phyloP scores from a whole-genome alignment of 2,329 filamentous ascomycete genomes.

The Arachnomyces sp. region DNA sequence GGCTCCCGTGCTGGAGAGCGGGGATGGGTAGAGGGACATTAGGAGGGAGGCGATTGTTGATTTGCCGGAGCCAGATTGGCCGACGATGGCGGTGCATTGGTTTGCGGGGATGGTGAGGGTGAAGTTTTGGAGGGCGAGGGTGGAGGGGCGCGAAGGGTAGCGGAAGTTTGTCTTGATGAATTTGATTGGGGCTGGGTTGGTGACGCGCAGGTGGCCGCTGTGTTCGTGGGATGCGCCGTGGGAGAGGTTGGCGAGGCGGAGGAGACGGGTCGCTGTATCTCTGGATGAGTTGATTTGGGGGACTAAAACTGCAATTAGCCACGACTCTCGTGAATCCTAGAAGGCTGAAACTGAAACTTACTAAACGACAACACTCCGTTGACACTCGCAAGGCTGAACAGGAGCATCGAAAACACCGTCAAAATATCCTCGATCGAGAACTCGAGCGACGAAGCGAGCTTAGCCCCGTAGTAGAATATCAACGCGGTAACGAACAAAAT shows the following conservation, averaged over 20 bases:
- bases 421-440: conserved; percentile 53
- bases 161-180: conserved; percentile 59
- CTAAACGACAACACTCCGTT: conserved; percentile 59
- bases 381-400: conserved; percentile 73
- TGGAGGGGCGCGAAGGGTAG: conserved; percentile 54
- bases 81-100: conserved; percentile 68
- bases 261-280: conserved; percentile 62
- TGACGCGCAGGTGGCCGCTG: conserved; percentile 37
- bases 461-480: conserved; percentile 73
- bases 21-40: conserved; percentile 56
- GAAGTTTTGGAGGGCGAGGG: conserved; percentile 53
- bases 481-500: conserved; percentile 66
- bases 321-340: not conserved
- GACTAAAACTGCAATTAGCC: conserved; percentile 35
- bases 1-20: conserved; percentile 14
- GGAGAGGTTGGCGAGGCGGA: conserved; percentile 59
- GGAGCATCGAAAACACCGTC: conserved; percentile 68
- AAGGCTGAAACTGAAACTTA: conserved; percentile 17
- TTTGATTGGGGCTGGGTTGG: conserved; percentile 43
- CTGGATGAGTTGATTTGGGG: conserved; percentile 71
- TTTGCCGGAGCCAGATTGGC: conserved; percentile 82
- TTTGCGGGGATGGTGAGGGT: conserved; percentile 56
- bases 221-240: conserved; percentile 50
- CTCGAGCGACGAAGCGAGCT: conserved; percentile 48
- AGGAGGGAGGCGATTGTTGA: conserved; percentile 72